Evolutionary conservation across 2,329 filamentous ascomycete species (phyloP).

Genomic region (Calcarisporium arbuscula): DNA sequence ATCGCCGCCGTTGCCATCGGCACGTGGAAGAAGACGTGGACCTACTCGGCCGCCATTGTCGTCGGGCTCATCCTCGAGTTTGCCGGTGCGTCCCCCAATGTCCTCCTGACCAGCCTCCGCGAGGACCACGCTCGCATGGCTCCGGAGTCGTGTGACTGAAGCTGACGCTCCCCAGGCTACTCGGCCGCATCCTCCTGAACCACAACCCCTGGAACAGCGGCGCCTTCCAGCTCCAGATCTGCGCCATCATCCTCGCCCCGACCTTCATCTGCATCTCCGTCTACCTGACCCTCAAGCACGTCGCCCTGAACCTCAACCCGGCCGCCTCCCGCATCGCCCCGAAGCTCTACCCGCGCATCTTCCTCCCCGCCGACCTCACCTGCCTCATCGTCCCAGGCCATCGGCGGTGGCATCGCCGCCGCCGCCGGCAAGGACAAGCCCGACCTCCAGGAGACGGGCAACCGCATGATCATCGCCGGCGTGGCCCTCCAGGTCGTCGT

Average conservation of each 20-base stretch:
- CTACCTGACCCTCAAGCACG: conserved; percentile 59
- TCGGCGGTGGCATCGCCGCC: conserved; percentile 50
- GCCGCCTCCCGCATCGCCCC: conserved; percentile 44
- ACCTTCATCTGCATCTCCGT: conserved; percentile 56
- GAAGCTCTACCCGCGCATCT: conserved; percentile 48
- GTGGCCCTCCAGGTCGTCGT: conserved; percentile 49
- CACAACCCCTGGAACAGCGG: conserved; percentile 47
- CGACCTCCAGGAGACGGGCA: conserved; percentile 36
- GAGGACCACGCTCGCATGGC: too few species aligned
- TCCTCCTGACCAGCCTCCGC: too few species aligned
- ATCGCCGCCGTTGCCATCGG: conserved; percentile 37
- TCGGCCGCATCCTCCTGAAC: conserved; percentile 43
- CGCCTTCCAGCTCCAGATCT: conserved; percentile 54
- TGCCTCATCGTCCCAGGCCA: conserved; percentile 53
- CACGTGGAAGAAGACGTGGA: conserved; percentile 47
- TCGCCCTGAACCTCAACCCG: conserved; percentile 43
- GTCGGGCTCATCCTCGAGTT: conserved; percentile 46
- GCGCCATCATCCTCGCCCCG: conserved; percentile 52
- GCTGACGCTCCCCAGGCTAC: too few species aligned
- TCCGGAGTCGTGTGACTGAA: too few species aligned
- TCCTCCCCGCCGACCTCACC: conserved; percentile 53
- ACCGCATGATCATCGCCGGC: conserved; percentile 47
- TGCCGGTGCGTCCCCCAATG: conserved; percentile 39
- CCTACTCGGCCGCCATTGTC: conserved; percentile 42
- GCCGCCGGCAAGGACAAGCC: conserved; percentile 33